A percentile compares a stretch with the other conserved stretches of the same genome.
These are phyloP conservation scores for Aureobasidium vineae DNA, from an alignment of 2,329 filamentous ascomycete genomes.

Conservation along the genomic window DNA sequence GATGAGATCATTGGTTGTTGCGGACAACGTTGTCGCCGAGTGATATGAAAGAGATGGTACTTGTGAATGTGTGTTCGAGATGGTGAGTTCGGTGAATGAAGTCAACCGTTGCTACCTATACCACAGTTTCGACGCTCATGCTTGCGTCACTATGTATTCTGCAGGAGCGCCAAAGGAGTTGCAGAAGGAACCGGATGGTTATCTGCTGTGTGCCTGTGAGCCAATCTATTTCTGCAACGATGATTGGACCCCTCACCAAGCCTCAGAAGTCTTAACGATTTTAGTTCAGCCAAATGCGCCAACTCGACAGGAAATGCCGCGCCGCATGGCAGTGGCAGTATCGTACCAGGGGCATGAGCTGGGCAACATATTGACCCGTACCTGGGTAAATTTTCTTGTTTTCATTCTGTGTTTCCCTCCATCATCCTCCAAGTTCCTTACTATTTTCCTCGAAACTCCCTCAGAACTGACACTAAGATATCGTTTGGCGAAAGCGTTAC, in stretches of 20 bases:
- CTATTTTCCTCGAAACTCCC: neutral
- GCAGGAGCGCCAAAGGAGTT: neutral
- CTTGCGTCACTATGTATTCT: neutral
- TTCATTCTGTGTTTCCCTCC: neutral
- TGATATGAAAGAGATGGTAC: neutral
- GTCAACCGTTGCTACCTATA: neutral
- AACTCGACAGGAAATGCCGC: constrained; percentile 25
- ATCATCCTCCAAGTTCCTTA: neutral
- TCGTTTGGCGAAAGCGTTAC: neutral
- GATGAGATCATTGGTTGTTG: neutral
- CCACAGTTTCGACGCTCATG: neutral
- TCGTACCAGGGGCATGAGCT: neutral
- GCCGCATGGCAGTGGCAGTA: constrained; percentile 23
- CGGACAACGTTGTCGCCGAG: neutral
- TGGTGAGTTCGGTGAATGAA: neutral
- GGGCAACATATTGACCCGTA: constrained; percentile 4
- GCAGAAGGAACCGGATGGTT: neutral
- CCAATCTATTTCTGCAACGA: constrained; percentile 13
- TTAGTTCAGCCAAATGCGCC: constrained; percentile 23
- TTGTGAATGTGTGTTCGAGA: neutral
- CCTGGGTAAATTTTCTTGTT: neutral
- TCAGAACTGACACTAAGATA: neutral
- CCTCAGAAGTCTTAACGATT: constrained; percentile 21
- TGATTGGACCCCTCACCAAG: constrained; percentile 16
- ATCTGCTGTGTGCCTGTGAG: constrained; percentile 10